Evolutionary conservation across 495 filamentous ascomycete species (phyloP), one percentile per base, ranked within the genome.

Genomic region (Chaetomium cochliodes): DNA sequence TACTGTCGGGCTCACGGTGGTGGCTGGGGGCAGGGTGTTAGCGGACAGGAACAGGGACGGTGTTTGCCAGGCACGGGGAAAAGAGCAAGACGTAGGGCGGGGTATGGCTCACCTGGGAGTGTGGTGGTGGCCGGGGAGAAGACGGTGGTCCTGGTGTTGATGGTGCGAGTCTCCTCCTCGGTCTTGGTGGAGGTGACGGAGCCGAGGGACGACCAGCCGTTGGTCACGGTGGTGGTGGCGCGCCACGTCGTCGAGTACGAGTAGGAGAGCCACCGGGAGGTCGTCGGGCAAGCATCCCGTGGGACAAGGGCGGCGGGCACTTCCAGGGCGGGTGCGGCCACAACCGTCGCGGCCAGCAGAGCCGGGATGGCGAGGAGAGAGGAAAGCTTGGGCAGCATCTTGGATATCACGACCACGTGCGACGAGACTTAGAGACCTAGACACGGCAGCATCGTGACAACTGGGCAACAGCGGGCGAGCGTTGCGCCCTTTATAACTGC

Each of bases 131-230:
- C 26, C 7, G 58, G 58, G 18, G 58, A 60, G 46, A 23, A 30
- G 44, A 50, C 44, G 46, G 58, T 60, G 58, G 46, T 13, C 18
- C 26, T 22, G 46, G 44, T 60, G 46, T 20, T 51, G 44, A 50
- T 50, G 58, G 42, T 50, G 23, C 58, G 58, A 15, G 26, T 60
- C 58, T 60, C 44, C 16, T 46, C 11, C 58, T 49, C 46, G 9
- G 58, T 60, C 44, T 60, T 60, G 58, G 58, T 60, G 44, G 58
- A 60, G 8, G 58, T 60, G 44, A 60, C 58, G 44, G 58, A 60
- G 44, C 58, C 58, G 23, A 60, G 58, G 0, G 42, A 50, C 7
- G 58, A 60, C 44, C 25, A 33, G 18, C 58, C 44, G 15, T 60
- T 50, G 0, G 58, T 60, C 18, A 60, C 26, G 44, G 58, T 60